Evolutionary conservation across 1,284 basidiomycete species (phyloP).

Genomic region (Rhodotorula glutinis): DNA sequence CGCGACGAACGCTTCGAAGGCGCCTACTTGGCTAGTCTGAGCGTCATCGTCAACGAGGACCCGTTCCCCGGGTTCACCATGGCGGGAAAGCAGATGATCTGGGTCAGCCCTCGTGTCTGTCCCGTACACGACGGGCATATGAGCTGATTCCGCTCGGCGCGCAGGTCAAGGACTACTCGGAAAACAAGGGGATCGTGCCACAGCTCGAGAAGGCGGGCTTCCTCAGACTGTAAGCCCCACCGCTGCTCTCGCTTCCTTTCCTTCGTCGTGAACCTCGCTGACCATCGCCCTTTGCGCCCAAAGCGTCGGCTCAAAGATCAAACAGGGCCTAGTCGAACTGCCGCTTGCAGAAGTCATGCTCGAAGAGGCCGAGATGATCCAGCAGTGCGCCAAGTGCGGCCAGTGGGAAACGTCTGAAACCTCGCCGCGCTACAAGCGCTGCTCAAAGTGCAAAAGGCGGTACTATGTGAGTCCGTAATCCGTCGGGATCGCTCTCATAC

Average conservation of each 20-base stretch:
- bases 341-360: constrained; percentile 28
- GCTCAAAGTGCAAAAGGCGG: constrained; percentile 29
- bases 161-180: constrained; percentile 35
- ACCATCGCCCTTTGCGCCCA: neutral
- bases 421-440: constrained; percentile 26
- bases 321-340: constrained; percentile 25
- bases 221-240: constrained; percentile 15
- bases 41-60: constrained; percentile 20
- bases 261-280: neutral
- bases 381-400: constrained; percentile 20
- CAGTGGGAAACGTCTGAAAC: constrained; percentile 11
- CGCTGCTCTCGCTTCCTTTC: neutral
- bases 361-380: constrained; percentile 22
- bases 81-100: constrained; percentile 27
- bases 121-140: neutral
- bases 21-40: neutral
- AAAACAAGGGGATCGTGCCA: constrained; percentile 25
- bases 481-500: neutral
- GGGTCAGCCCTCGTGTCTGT: constrained; percentile 8
- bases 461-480: constrained; percentile 26
- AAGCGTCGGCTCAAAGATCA: constrained; percentile 27
- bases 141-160: no score
- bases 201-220: constrained; percentile 27
- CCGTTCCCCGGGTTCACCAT: constrained; percentile 29
- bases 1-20: neutral